Evolutionary conservation across 2,329 filamentous ascomycete species (phyloP), one percentile per base, ranked within the genome.

Genomic region (Bertia moriformis): DNA sequence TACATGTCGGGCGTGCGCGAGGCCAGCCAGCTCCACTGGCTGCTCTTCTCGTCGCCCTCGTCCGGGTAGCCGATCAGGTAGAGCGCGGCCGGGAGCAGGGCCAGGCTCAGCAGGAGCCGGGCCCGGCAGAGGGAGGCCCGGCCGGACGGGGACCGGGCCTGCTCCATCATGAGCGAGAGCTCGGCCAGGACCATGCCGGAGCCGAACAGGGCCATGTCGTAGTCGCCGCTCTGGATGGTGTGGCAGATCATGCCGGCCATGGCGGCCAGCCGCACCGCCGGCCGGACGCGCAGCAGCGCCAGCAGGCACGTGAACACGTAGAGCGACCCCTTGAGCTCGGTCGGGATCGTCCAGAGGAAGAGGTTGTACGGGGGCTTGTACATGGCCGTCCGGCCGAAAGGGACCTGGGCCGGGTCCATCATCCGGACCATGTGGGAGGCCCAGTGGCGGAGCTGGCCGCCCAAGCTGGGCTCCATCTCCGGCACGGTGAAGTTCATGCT

Each of bases 381-480:
- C 38, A 60, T 40, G n/a, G n/a, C n/a, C 39, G 57, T 50, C 2
- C 37, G 38, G 24, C 60, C 52, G 51, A 56, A 59, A 15, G 50
- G 49, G n/a, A n/a, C n/a, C n/a, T n/a, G n/a, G n/a, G n/a, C n/a
- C n/a, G n/a, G n/a, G n/a, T n/a, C n/a, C 35, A 58, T 52, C 42
- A 49, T 48, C 39, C 51, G 52, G 39, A 59, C 54, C 27, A 54
- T 46, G 20, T 50, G 49, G 30, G 45, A 42, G 20, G 46, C 42
- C 52, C 56, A 59, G 29, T 46, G 43, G 42, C 44, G 42, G 13
- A 61, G 40, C 45, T 59, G 55, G 15, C 40, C 45, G n/a, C 41
- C 37, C 22, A 48, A 43, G 4, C 46, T 47, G 4, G 24, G 36
- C 4, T 42, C 20, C 14, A 42, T 42, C 7, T 40, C 40, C n/a